A percentile compares a stretch with the other conserved stretches of the same genome.
phyloP scores from a whole-genome alignment of 768 basidiomycete genomes.

The Chalciporus piperatus region DNA sequence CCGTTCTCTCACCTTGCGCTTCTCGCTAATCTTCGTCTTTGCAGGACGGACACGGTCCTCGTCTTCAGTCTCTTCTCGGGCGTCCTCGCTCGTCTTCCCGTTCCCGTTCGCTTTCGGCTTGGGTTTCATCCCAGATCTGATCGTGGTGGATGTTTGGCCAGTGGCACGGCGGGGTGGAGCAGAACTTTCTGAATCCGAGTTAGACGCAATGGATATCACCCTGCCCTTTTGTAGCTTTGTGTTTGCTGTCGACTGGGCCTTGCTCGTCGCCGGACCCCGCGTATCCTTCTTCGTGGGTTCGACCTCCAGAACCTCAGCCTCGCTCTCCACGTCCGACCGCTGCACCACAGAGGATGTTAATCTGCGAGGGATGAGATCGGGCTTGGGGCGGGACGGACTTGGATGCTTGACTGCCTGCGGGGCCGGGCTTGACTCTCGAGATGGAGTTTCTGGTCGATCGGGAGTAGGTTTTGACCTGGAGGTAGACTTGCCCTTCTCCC shows the following conservation, averaged over 20 bases:
- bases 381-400: neutral
- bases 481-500: neutral
- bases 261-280: neutral
- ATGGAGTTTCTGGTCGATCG: neutral
- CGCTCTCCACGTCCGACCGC: neutral
- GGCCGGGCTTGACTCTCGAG: neutral
- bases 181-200: conserved; percentile 9
- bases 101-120: conserved; percentile 13
- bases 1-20: neutral
- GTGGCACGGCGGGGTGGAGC: conserved; percentile 9
- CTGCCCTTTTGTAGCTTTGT: neutral
- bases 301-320: neutral
- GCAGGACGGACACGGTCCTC: neutral
- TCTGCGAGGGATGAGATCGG: conserved; percentile 3
- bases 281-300: neutral
- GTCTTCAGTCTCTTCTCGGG: conserved; percentile 1
- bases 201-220: neutral
- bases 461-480: neutral
- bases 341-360: neutral
- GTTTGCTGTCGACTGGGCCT: neutral
- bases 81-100: neutral
- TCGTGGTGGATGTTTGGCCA: conserved; percentile 13
- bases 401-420: neutral
- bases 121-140: conserved; percentile 29
- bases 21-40: neutral